Evolutionary conservation across 2,329 filamentous ascomycete genomes (phyloP), one percentile per base, ranked within the genome.

Genomic region (Canariomyces notabilis): DNA sequence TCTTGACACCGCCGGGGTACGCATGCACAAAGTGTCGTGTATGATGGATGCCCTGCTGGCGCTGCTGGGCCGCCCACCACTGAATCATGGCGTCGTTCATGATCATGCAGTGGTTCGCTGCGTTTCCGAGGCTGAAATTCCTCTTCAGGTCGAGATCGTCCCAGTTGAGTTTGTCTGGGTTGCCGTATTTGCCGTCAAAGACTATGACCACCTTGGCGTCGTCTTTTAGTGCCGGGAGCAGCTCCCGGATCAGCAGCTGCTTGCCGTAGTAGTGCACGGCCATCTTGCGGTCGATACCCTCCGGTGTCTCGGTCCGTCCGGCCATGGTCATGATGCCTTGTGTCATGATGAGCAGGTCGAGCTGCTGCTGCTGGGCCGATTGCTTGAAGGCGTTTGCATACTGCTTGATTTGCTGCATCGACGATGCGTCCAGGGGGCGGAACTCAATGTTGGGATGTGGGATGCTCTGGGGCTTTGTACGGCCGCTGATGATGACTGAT

Each of bases 191-290:
- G 1, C 59, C 51, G 21, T 66, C 64, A 0, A 69, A 56, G 1
- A 74, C 66, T 4, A 67, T 61, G 44, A 73, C 48, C 4, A 72
- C 66, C 21, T 64, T 67, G 5, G 67, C 60, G n/a, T 64, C 59
- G 0, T 58, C 52, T 23, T 55, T 62, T n/a, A 72, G 52, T 0
- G 59, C 54, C 0, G 71, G 69, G 0, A 66, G 49, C 4, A 75
- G 59, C 31, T 70, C 66, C 12, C 60, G 56, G 18, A 72, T 64
- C 12, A 74, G 65, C 0, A 70, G 63, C 50, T 73, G 69, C 11
- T 64, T 65, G 14, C 69, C 65, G 47, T 74, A 74, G 50, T 69
- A 73, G 44, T 72, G 68, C n/a, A 74, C 58, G 0, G 64, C 65
- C 60, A 73, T 67, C 51, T 72, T 73, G 37, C 59, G 59, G 38